A percentile compares a stretch with the other conserved stretches of the same genome.
Evolutionary conservation across 2,329 filamentous ascomycete genomes (phyloP).

Genomic region (Pseudofabraea citricarpa): DNA sequence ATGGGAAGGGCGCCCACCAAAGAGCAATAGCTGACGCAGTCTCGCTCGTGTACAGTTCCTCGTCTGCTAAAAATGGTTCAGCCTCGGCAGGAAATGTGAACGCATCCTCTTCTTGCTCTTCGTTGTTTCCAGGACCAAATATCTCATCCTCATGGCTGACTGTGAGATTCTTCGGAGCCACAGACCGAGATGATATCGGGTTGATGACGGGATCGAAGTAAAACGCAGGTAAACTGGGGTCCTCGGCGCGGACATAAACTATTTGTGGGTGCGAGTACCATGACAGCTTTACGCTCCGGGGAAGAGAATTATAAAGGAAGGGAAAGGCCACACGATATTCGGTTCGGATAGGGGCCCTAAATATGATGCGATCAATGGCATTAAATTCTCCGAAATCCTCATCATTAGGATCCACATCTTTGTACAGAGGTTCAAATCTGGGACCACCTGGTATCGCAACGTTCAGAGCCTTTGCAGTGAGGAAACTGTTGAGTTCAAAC

Average conservation of each 20-base stretch:
- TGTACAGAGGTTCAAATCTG: slow-evolving; percentile 94
- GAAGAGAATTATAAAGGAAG: slow-evolving; percentile 93
- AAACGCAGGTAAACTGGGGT: slow-evolving; percentile 86
- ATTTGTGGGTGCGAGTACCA: slow-evolving; percentile 94
- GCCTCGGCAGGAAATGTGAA: slow-evolving; percentile 77
- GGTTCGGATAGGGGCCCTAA: slow-evolving; percentile 88
- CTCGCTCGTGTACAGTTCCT: slow-evolving; percentile 83
- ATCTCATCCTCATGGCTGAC: slow-evolving; percentile 90
- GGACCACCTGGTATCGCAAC: slow-evolving; percentile 97
- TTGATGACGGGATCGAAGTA: slow-evolving; percentile 98
- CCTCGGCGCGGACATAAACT: slow-evolving; percentile 84
- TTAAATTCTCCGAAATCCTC: slow-evolving; percentile 99
- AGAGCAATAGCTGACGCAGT: slow-evolving; percentile 87
- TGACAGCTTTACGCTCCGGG: slow-evolving; percentile 84
- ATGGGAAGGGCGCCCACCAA: slow-evolving; percentile 98
- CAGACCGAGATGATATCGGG: slow-evolving; percentile 90
- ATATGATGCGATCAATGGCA: slow-evolving; percentile 98
- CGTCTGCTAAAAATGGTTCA: slow-evolving; percentile 84
- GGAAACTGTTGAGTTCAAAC: slow-evolving; percentile 90
- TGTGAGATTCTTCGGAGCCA: slow-evolving; percentile 90
- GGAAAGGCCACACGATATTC: slow-evolving; percentile 95
- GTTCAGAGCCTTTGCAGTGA: slow-evolving; percentile 94
- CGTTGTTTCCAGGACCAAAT: slow-evolving; percentile 75
- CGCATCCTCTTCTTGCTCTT: slow-evolving; percentile 66
- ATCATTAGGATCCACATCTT: slow-evolving; percentile 97